phyloP scores from a whole-genome alignment of 306 rosid species.

The Prunus salicina region DNA sequence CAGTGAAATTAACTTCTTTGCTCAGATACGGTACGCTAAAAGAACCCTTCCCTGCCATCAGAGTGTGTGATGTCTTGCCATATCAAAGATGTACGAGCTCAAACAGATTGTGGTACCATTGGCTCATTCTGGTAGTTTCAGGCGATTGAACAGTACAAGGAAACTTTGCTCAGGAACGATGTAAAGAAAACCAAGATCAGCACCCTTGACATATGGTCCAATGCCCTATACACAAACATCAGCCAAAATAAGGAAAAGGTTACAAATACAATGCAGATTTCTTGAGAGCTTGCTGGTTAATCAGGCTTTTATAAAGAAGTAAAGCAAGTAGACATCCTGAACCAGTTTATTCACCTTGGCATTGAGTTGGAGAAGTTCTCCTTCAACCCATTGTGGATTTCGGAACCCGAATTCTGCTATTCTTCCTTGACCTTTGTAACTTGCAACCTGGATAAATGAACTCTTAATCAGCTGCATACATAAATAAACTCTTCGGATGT shows the following conservation, averaged over 20 bases:
- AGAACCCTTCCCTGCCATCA: constrained; percentile 26
- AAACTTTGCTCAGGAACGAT: constrained; percentile 88
- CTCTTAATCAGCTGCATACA: constrained; percentile 20
- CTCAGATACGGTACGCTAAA: constrained; percentile 4
- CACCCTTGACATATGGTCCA: constrained; percentile 90
- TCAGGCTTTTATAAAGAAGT: constrained; percentile 20
- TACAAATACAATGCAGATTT: neutral
- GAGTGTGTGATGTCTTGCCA: constrained; percentile 20
- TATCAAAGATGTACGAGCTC: constrained; percentile 12
- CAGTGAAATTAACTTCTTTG: constrained; percentile 23
- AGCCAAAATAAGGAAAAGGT: constrained; percentile 2
- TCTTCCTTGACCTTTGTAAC: constrained; percentile 93
- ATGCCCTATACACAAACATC: constrained; percentile 56
- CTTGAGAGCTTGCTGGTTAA: neutral
- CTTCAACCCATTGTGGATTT: constrained; percentile 94
- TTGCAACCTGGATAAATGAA: constrained; percentile 58
- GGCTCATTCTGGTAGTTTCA: constrained; percentile 76
- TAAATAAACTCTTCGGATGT: neutral
- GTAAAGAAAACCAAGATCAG: constrained; percentile 93
- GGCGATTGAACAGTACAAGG: constrained; percentile 88
- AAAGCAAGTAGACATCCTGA: neutral
- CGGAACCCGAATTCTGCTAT: constrained; percentile 81
- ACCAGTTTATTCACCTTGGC: constrained; percentile 65
- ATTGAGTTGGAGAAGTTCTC: constrained; percentile 92
- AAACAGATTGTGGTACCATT: neutral